Conservation (phyloP, 768 basidiomycete species). For the Lactarius deliciosus region DNA sequence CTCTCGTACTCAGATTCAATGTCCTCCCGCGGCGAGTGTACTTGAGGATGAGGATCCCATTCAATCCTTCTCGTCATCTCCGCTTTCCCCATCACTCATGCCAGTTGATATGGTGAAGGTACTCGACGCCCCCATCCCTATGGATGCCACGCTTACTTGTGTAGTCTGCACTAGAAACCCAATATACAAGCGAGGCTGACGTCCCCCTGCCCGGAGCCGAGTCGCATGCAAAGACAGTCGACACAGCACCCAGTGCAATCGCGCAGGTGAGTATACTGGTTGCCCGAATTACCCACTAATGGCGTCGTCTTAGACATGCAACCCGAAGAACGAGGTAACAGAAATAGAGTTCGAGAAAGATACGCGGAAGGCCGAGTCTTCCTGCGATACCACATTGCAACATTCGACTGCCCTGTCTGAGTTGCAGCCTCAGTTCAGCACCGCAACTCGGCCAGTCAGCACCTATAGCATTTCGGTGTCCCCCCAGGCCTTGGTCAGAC, state of each 20-base stretch:
- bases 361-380: background rate
- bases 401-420: background rate
- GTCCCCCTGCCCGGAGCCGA: background rate
- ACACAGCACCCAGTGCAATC: background rate
- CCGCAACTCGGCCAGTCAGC: conserved; percentile 36
- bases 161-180: background rate
- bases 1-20: conserved; percentile 7
- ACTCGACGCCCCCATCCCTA: background rate
- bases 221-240: background rate
- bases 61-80: conserved; percentile 23
- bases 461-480: conserved; percentile 29
- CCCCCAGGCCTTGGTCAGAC: conserved; percentile 29
- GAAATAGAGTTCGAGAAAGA: background rate
- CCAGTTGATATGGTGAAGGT: background rate
- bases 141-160: background rate
- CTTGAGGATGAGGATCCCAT: conserved; percentile 24
- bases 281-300: background rate
- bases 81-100: background rate
- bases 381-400: background rate
- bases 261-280: conserved; percentile 2
- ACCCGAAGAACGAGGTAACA: background rate
- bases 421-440: conserved; percentile 32
- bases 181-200: background rate
- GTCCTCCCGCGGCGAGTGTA: background rate
- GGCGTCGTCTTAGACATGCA: background rate